Percentiles rank a stretch among this genome's conserved stretches.
Conservation (phyloP, 1,284 basidiomycete species). For the Cutaneotrichosporon curvatum region DNA sequence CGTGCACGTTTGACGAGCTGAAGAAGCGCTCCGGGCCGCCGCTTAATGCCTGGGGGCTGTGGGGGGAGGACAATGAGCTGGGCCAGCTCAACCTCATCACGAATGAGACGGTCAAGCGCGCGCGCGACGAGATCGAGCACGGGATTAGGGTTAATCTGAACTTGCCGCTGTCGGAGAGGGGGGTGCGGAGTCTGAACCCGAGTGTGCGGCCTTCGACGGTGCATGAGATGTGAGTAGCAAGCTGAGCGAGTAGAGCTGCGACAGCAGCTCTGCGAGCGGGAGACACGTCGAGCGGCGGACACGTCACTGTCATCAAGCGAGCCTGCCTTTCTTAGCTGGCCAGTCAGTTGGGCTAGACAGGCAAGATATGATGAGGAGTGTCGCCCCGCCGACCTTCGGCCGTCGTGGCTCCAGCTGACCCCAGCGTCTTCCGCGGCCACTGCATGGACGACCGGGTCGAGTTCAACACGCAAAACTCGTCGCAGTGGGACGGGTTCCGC, state of each 20-base stretch:
- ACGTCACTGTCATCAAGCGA: too few relatives aligned
- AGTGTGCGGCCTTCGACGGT: background rate
- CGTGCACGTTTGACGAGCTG: constrained; percentile 18
- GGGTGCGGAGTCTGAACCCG: background rate
- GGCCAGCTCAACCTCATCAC: constrained; percentile 35
- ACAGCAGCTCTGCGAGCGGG: background rate
- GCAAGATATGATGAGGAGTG: too few relatives aligned
- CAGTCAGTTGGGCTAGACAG: too few relatives aligned
- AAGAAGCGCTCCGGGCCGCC: constrained; percentile 24
- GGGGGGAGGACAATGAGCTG: constrained; percentile 27
- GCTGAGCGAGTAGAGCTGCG: background rate
- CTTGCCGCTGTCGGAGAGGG: constrained; percentile 1
- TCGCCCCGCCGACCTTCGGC: too few relatives aligned
- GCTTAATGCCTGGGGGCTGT: constrained; percentile 33
- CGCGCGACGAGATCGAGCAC: constrained; percentile 25
- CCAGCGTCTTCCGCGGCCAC: constrained; percentile 7
- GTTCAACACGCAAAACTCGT: constrained; percentile 45
- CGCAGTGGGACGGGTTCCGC: constrained; percentile 47
- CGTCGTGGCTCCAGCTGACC: background rate
- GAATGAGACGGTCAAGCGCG: constrained; percentile 24
- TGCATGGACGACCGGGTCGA: constrained; percentile 34
- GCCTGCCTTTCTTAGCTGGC: too few relatives aligned
- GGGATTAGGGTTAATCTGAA: constrained; percentile 34
- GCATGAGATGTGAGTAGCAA: constrained; percentile 3
- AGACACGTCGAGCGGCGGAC: background rate